Conservation (phyloP, 1,284 basidiomycete species). For the Fereydounia khargensis region DNA sequence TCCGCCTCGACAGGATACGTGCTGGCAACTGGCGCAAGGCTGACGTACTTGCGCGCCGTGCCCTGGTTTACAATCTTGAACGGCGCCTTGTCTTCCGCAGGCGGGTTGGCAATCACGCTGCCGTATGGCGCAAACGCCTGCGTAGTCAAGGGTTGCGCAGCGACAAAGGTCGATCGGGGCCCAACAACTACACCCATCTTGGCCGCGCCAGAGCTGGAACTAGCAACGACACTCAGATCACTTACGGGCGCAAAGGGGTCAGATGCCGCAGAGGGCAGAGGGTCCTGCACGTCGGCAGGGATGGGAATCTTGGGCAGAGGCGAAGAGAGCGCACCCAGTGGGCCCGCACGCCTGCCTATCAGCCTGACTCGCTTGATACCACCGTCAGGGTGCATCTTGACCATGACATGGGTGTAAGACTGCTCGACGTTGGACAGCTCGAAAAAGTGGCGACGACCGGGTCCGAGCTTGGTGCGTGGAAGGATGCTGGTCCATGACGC, state of each 20-base stretch:
- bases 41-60: constrained; percentile 43
- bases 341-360: constrained; percentile 66
- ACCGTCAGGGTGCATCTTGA: constrained; percentile 91
- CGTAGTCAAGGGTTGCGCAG: constrained; percentile 20
- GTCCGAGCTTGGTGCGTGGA: constrained; percentile 75
- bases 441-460: constrained; percentile 86
- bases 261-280: constrained; percentile 29
- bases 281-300: constrained; percentile 32
- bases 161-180: no score
- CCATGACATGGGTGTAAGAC: constrained; percentile 76
- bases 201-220: background rate
- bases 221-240: constrained; percentile 10
- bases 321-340: constrained; percentile 11
- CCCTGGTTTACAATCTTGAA: constrained; percentile 50
- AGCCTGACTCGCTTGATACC: constrained; percentile 88
- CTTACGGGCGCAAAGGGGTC: constrained; percentile 22
- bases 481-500: constrained; percentile 73
- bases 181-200: no score
- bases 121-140: constrained; percentile 36
- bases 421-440: constrained; percentile 66
- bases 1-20: constrained; percentile 21
- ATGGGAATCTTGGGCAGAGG: constrained; percentile 24
- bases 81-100: constrained; percentile 1
- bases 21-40: constrained; percentile 25
- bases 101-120: constrained; percentile 38